phyloP scores from a whole-genome alignment of 768 basidiomycete species.

The Russula sp. region DNA sequence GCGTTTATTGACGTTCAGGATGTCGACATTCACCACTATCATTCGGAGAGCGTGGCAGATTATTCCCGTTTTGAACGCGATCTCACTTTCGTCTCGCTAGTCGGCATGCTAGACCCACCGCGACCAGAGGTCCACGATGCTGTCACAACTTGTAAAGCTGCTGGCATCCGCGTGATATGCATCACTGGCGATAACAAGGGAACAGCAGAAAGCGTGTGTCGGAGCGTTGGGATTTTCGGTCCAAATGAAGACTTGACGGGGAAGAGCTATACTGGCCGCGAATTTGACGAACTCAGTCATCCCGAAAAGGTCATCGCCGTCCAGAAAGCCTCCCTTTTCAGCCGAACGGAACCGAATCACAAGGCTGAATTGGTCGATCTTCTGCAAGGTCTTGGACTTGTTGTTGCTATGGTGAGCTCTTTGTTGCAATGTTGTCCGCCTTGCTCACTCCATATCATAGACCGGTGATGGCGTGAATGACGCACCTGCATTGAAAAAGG shows the following conservation, averaged over 20 bases:
- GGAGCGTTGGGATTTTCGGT: conserved; percentile 92
- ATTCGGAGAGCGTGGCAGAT: conserved; percentile 70
- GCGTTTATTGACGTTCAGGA: conserved; percentile 81
- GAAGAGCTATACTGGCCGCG: conserved; percentile 93
- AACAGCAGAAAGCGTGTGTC: conserved; percentile 95
- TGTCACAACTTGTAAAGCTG: conserved; percentile 85
- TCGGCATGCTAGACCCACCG: conserved; percentile 97
- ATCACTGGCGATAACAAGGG: conserved; percentile 98
- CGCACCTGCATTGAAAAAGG: conserved; percentile 93
- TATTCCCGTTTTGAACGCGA: conserved; percentile 90
- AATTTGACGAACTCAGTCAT: conserved; percentile 76
- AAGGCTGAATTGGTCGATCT: conserved; percentile 94
- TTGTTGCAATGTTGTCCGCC: conserved; percentile 24
- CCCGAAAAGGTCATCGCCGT: conserved; percentile 86
- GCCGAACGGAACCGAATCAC: conserved; percentile 91
- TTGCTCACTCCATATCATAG: conserved; percentile 40
- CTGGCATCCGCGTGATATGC: conserved; percentile 93
- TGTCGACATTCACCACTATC: conserved; percentile 76
- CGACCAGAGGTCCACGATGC: conserved; percentile 88
- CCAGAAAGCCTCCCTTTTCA: conserved; percentile 84
- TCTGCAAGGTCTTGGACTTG: conserved; percentile 84
- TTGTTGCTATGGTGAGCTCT: conserved; percentile 83
- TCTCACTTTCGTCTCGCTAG: conserved; percentile 90
- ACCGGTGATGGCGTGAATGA: conserved; percentile 99
- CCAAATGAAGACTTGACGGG: conserved; percentile 85